Conservation (phyloP, 208 protist genomes). For the Polymyxa betae region DNA sequence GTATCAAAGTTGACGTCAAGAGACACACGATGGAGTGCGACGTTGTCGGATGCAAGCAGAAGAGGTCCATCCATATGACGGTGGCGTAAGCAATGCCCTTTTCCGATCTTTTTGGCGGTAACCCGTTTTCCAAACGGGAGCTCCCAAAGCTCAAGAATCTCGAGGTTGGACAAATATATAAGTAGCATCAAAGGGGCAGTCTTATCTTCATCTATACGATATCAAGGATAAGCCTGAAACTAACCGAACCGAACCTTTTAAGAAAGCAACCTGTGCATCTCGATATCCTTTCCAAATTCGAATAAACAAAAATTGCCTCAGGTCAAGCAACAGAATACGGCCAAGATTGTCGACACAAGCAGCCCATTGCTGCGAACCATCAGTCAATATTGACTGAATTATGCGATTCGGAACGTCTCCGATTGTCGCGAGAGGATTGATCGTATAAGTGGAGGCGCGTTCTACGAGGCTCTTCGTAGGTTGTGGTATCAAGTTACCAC, state of each 20-base stretch:
- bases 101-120: not conserved
- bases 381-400: not conserved
- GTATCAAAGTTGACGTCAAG: not conserved
- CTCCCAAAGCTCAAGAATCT: not conserved
- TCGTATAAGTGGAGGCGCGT: not conserved
- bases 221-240: not conserved
- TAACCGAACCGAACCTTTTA: not conserved
- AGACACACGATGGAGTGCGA: not conserved
- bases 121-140: not conserved
- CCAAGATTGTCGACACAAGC: not conserved
- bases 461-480: not conserved
- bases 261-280: not conserved
- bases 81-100: not conserved
- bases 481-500: too few species aligned
- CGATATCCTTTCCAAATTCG: not conserved
- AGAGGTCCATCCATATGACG: not conserved
- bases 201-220: not conserved
- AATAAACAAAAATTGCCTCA: not conserved
- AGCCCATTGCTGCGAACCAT: not conserved
- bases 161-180: not conserved
- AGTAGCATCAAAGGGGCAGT: not conserved
- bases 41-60: not conserved
- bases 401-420: not conserved
- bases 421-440: not conserved
- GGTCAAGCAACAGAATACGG: not conserved